phyloP scores from a whole-genome alignment of 148 eudicot genomes.

The Silene conica region DNA sequence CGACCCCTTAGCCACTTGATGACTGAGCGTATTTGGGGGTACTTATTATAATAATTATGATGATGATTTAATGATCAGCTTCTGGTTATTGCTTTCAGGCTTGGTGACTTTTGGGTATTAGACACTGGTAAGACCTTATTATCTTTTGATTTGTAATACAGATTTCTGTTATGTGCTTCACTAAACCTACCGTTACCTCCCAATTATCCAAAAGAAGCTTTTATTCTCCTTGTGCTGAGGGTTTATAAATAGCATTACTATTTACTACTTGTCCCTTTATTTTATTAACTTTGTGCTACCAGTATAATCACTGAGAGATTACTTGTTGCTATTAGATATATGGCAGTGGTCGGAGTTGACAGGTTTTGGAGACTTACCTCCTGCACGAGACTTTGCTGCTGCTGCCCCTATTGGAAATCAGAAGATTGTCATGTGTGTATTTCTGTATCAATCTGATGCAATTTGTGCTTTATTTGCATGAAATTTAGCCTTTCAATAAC shows the following conservation, averaged over 20 bases:
- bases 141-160: background rate
- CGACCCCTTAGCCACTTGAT: too few relatives aligned
- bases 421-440: conserved; percentile 85
- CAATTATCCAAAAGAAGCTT: too few relatives aligned
- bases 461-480: conserved; percentile 5
- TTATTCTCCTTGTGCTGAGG: too few relatives aligned
- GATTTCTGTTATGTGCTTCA: background rate
- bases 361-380: conserved; percentile 94
- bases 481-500: conserved; percentile 15
- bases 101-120: conserved; percentile 98
- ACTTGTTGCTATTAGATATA: conserved; percentile 56
- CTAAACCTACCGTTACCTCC: too few relatives aligned
- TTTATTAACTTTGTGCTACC: too few relatives aligned
- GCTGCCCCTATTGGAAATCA: conserved; percentile 89
- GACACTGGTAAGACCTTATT: conserved; percentile 68
- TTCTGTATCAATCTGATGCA: conserved; percentile 13
- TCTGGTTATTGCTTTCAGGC: conserved; percentile 44
- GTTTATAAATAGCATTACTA: too few relatives aligned
- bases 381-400: conserved; percentile 94
- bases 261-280: too few relatives aligned
- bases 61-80: background rate
- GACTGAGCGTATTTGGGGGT: too few relatives aligned
- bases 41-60: too few relatives aligned
- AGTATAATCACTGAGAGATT: background rate
- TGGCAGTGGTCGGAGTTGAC: conserved; percentile 99